Evolutionary conservation across 2,329 filamentous ascomycete genomes (phyloP).

Genomic region (Cladobotryum mycophilum): DNA sequence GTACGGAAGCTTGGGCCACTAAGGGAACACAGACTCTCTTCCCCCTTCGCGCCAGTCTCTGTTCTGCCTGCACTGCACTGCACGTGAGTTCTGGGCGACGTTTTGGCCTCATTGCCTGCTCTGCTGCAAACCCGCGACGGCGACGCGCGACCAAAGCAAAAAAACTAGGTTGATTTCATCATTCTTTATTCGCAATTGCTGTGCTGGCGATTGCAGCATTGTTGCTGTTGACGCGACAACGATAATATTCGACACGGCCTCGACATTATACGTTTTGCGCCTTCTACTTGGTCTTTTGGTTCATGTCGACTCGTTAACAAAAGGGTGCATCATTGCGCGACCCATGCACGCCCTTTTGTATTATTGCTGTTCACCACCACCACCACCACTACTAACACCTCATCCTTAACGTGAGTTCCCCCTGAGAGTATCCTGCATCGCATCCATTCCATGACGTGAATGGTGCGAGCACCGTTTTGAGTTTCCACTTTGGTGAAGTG

Average conservation of each 20-base stretch:
- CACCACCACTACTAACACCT: neutral
- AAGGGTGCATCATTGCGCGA: constrained; percentile 9
- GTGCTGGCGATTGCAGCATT: neutral
- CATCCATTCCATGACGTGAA: neutral
- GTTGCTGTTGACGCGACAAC: neutral
- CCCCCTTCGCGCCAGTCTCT: too few species aligned
- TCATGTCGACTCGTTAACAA: neutral
- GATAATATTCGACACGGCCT: too few species aligned
- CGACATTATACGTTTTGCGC: neutral
- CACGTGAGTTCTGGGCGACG: constrained; percentile 10
- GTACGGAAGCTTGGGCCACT: constrained; percentile 9
- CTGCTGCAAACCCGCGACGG: neutral
- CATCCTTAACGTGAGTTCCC: neutral
- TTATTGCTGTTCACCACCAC: neutral
- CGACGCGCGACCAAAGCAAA: neutral
- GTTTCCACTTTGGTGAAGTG: too few species aligned
- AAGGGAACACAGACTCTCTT: too few species aligned
- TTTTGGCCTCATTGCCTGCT: constrained; percentile 10
- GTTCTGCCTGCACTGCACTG: neutral
- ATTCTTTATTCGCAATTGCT: neutral
- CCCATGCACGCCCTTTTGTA: constrained; percentile 10
- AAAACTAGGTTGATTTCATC: neutral
- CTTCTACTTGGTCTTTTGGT: neutral
- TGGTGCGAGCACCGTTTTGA: too few species aligned
- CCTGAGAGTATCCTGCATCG: neutral